Conservation (phyloP, 805 yeast genomes). For the Jamesozyma hellenica region DNA sequence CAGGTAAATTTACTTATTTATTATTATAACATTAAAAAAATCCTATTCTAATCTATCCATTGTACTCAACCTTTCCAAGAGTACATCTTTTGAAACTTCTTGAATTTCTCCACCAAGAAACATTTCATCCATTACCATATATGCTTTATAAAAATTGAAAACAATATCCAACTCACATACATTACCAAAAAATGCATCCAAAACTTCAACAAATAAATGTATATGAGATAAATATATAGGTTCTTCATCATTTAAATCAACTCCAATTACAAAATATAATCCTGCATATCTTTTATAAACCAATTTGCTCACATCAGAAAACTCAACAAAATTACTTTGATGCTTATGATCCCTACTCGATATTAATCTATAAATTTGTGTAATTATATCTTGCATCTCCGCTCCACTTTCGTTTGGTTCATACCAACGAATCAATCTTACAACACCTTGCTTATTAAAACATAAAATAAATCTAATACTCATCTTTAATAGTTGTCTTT, state of each 20-base stretch:
- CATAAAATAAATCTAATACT: slow-evolving; percentile 71
- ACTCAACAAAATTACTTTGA: slow-evolving; percentile 74
- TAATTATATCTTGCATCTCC: slow-evolving; percentile 26
- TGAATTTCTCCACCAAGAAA: slow-evolving; percentile 85
- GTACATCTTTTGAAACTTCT: slow-evolving; percentile 64
- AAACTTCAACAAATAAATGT: slow-evolving; percentile 78
- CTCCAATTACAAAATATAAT: slow-evolving; percentile 72
- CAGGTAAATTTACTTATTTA: too few species aligned
- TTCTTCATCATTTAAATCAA: slow-evolving; percentile 74
- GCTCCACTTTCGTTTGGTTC: slow-evolving; percentile 6
- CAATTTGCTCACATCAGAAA: slow-evolving; percentile 49
- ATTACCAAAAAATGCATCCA: slow-evolving; percentile 77
- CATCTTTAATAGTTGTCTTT: slow-evolving; percentile 35
- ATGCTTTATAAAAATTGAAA: slow-evolving; percentile 80
- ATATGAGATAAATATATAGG: slow-evolving; percentile 72
- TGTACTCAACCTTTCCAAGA: slow-evolving; percentile 54
- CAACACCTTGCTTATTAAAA: slow-evolving; percentile 88
- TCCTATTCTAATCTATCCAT: slow-evolving; percentile 50
- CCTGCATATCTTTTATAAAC: slow-evolving; percentile 91
- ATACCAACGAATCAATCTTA: slow-evolving; percentile 79
- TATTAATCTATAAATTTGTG: slow-evolving; percentile 62
- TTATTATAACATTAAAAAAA: too few species aligned
- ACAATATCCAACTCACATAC: slow-evolving; percentile 92
- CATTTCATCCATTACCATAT: slow-evolving; percentile 75
- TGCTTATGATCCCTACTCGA: slow-evolving; percentile 75